A percentile compares a stretch with the other conserved stretches of the same genome.
These are phyloP conservation scores for Backusella liffmaniae DNA, from an alignment of 192 early-diverging fungal genomes.

Conservation along the genomic window DNA sequence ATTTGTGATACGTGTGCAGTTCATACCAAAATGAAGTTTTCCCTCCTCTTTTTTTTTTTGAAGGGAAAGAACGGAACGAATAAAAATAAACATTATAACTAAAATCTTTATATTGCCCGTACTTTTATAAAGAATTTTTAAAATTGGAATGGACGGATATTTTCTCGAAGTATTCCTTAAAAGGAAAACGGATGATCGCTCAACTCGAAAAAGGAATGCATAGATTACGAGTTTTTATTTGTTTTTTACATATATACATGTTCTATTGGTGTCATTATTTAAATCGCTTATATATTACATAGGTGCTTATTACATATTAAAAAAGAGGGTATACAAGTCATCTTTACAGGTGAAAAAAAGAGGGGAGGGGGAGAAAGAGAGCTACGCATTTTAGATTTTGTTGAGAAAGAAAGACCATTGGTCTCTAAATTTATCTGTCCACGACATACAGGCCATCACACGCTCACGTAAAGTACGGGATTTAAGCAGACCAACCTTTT, in stretches of 20 bases:
- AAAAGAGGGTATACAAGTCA: background rate
- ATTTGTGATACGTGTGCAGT: background rate
- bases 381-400: background rate
- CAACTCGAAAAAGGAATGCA: background rate
- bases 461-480: slow-evolving; percentile 45
- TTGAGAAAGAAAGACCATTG: slow-evolving; percentile 26
- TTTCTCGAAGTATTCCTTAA: background rate
- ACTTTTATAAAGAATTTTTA: background rate
- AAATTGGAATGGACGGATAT: background rate
- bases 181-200: background rate
- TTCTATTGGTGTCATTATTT: background rate
- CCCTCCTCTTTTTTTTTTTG: background rate
- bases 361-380: background rate
- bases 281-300: background rate
- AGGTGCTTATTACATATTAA: background rate
- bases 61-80: background rate
- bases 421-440: slow-evolving; percentile 44
- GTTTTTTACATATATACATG: slow-evolving; percentile 2
- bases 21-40: background rate
- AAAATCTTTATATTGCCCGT: too few species aligned
- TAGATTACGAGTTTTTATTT: background rate
- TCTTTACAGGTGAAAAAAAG: background rate
- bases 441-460: slow-evolving; percentile 39
- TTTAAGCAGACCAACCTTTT: slow-evolving; percentile 45
- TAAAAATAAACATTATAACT: too few species aligned